These are phyloP conservation scores for Haplographium delicatum DNA, from an alignment of 495 filamentous ascomycete genomes.

Conservation along the genomic window DNA sequence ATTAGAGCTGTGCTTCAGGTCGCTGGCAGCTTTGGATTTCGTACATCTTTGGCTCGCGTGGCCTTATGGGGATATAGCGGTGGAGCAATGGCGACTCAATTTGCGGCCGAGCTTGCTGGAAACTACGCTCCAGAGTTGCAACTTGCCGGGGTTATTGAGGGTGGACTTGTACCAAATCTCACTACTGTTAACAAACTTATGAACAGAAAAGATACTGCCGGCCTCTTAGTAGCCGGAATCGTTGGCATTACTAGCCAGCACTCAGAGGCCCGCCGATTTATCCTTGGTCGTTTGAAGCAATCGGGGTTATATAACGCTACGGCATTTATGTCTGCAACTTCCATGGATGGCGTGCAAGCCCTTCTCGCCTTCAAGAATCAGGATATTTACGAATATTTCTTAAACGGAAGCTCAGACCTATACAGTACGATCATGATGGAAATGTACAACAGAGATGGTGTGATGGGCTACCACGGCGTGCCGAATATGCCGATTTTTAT, in stretches of 20 bases:
- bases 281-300: neutral
- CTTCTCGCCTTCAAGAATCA: conserved; percentile 28
- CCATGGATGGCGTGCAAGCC: conserved; percentile 25
- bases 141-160: conserved; percentile 44
- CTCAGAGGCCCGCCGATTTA: neutral
- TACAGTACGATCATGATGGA: conserved; percentile 18
- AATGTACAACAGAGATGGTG: conserved; percentile 29
- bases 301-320: conserved; percentile 25
- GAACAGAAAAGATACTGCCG: neutral
- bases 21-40: conserved; percentile 15
- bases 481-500: conserved; percentile 43
- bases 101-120: conserved; percentile 33
- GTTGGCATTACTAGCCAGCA: conserved; percentile 6
- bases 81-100: conserved; percentile 45
- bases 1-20: conserved; percentile 35
- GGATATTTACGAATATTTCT: conserved; percentile 38
- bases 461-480: conserved; percentile 37
- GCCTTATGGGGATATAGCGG: conserved; percentile 54
- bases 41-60: conserved; percentile 18
- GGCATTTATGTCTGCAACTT: conserved; percentile 27
- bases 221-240: neutral
- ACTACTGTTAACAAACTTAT: neutral
- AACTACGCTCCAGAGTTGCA: conserved; percentile 49
- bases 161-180: conserved; percentile 38
- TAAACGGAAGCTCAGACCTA: conserved; percentile 30